These are phyloP conservation scores for Vigna reflexopilosa DNA, from an alignment of 306 rosid genomes.

Conservation along the genomic window DNA sequence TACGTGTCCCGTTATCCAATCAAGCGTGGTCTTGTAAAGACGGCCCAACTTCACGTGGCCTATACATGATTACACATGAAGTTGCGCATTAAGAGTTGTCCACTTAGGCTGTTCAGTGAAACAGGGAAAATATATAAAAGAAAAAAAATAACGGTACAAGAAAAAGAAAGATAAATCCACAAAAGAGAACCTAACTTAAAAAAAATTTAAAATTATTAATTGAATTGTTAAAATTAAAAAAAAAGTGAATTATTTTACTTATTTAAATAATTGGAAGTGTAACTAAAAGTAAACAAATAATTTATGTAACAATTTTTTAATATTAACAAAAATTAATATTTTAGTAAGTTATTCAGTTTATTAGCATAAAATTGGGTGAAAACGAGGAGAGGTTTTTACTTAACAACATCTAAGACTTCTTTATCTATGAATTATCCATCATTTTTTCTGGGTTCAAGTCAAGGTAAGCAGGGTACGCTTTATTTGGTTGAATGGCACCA, in stretches of 20 bases:
- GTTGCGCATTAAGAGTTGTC: conserved; percentile 12
- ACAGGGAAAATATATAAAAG: background rate
- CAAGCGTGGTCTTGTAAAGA: background rate
- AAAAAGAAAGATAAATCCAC: background rate
- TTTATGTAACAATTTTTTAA: background rate
- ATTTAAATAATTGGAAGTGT: background rate
- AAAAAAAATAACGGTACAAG: background rate
- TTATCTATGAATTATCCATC: background rate
- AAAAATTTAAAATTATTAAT: background rate
- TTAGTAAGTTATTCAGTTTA: background rate
- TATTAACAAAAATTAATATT: background rate
- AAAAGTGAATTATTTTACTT: background rate
- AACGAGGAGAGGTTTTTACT: background rate
- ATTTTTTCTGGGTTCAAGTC: background rate
- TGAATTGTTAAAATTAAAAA: background rate
- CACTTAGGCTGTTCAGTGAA: conserved; percentile 6
- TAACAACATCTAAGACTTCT: background rate
- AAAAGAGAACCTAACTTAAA: background rate
- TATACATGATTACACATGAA: conserved; percentile 21
- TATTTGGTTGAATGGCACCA: background rate
- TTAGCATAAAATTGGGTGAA: background rate
- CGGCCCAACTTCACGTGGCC: conserved; percentile 16
- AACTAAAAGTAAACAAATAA: background rate
- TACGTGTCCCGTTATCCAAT: background rate
- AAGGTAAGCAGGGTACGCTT: background rate